Evolutionary conservation across 495 filamentous ascomycete species (phyloP), one percentile per base, ranked within the genome.

Genomic region (Neurospora sp.): DNA sequence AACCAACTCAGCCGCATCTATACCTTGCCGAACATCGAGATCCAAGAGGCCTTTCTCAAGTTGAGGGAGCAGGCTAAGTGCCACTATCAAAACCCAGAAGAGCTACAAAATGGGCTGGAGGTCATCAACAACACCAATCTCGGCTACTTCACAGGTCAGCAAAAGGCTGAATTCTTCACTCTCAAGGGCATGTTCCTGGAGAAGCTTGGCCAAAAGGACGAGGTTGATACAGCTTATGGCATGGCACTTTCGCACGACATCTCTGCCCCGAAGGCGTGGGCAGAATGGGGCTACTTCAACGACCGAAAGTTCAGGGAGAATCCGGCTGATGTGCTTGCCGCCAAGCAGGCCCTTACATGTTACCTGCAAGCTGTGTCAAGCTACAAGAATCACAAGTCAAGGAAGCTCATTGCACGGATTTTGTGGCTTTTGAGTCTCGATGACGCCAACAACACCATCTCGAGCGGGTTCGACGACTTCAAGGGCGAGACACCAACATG

Each of bases 91-190:
- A 97, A 98, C 77, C 90, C 89, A 0, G 89, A 90, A 20, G 96
- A 99, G 78, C 89, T 99, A 41, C 94, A 89, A 68, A 95, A 89
- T 78, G 96, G 96, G 3, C 78, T 99, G 72, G 96, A 99, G 80
- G 96, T 99, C 8, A 99, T 99, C 76, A 98, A 99, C 81, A 99
- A 99, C 77, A 99, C 96, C 71, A 99, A 99, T 74, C 89, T 99
- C 38, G 97, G 96, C 78, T 99, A 98, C 82, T 99, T 99, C 80
- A 96, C 93, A 72, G 85, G 92, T 8, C 90, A 94, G 77, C 96
- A 99, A 79, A 98, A 98, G 81, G 96, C 96, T 6, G 96, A 99
- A 79, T 99, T 99, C 82, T 98, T 97, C 83, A 99, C 94, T 0
- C 87, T 99, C 65, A 99, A 99, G 85, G 96, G 96, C 68, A 99